These are phyloP conservation scores for Zasmidium citrigriseum DNA, from an alignment of 2,329 filamentous ascomycete genomes.

Conservation along the genomic window DNA sequence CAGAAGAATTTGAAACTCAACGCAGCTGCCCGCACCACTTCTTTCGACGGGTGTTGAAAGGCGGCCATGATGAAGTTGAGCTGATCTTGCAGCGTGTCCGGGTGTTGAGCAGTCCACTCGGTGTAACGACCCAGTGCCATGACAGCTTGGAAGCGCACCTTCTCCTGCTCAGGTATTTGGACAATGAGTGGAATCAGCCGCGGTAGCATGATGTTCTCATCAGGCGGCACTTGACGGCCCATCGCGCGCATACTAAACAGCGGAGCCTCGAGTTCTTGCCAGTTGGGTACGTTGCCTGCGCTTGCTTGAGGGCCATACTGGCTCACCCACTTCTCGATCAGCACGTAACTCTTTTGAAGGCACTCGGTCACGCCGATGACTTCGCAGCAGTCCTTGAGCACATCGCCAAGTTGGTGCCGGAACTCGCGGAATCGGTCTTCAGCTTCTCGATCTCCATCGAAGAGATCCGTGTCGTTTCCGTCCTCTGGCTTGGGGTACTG, in stretches of 20 bases:
- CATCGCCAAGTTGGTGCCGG: constrained; percentile 95
- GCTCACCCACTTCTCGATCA: constrained; percentile 86
- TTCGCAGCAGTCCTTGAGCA: constrained; percentile 93
- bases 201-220: constrained; percentile 83
- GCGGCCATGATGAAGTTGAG: constrained; percentile 94
- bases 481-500: constrained; percentile 79
- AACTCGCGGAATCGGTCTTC: constrained; percentile 98
- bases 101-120: constrained; percentile 94
- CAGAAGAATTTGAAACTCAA: constrained; percentile 97
- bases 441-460: constrained; percentile 91
- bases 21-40: constrained; percentile 88
- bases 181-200: constrained; percentile 92
- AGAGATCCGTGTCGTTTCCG: constrained; percentile 72
- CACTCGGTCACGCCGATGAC: constrained; percentile 94
- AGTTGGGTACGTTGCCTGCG: constrained; percentile 77
- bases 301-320: constrained; percentile 76
- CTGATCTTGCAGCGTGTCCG: constrained; percentile 87
- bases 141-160: constrained; percentile 96
- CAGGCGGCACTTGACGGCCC: constrained; percentile 90
- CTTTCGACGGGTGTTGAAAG: constrained; percentile 83
- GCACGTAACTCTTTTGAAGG: constrained; percentile 79
- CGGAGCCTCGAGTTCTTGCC: constrained; percentile 94
- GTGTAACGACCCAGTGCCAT: constrained; percentile 97
- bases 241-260: constrained; percentile 94
- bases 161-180: constrained; percentile 92